Evolutionary conservation across 768 basidiomycete genomes (phyloP), one percentile per base, ranked within the genome.

Genomic region (Dentipellis fragilis): DNA sequence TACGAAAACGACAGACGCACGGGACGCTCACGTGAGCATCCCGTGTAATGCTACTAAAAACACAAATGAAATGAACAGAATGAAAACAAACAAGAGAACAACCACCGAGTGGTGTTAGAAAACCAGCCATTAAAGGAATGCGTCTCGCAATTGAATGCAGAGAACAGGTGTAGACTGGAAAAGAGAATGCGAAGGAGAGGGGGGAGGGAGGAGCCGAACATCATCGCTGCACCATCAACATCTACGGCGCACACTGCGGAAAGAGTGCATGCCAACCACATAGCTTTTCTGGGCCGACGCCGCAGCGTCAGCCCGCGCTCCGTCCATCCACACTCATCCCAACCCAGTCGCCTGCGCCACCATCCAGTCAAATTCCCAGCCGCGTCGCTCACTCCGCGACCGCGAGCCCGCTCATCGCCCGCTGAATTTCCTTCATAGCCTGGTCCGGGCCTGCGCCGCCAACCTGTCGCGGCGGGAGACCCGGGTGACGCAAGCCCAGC

Each of bases 401-500:
- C 52, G 80, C 74, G 63, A 90, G 75, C 50, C 83, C 79, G 63
- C 81, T 84, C 83, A 89, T 85, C 21, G 81, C 83, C 72, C 83
- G 80, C 69, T 88, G 84, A 39, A 88, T 77, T 57, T 85, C 84
- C 56, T 78, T 75, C 69, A 87, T 79, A 42, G 74, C 75, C 58
- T 75, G 80, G 64, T 29, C 29, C 3, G 29, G 29, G 79, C 84
- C 50, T 77, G 54, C 67, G 73, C 11, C 48, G 17, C 64, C 68
- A 59, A 57, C 64, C 58, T 55, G 69, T 58, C 88, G 79, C 38
- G 84, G 81, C 19, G 78, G 79, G 57, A 90, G 72, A 39, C 78
- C 77, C 34, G 90, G 90, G 69, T 90, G 89, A 70, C 89, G 79
- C 58, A 92, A 78, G 47, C 90, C 91, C 55, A 93, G 73, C 35